phyloP scores from a whole-genome alignment of 2,329 filamentous ascomycete species.

The Talaromyces funiculosus region DNA sequence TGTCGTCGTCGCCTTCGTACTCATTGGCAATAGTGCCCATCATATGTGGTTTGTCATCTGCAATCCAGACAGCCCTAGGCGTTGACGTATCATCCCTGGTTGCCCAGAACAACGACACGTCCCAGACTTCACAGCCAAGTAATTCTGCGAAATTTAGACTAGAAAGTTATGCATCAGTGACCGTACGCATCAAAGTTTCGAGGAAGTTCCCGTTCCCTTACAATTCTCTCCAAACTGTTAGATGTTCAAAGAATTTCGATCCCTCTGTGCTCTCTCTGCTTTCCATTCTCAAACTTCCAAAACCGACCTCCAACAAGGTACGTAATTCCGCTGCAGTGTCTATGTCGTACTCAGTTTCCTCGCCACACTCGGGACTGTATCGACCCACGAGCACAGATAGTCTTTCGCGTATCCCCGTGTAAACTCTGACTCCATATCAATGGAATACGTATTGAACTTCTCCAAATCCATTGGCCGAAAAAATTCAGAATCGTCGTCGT shows the following conservation, averaged over 20 bases:
- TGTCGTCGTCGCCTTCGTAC: too few species aligned
- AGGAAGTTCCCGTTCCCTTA: background rate
- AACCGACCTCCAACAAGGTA: background rate
- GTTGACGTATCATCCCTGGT: background rate
- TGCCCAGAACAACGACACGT: background rate
- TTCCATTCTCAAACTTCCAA: background rate
- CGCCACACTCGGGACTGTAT: background rate
- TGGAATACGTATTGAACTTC: too few species aligned
- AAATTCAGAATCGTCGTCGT: too few species aligned
- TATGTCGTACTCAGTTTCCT: background rate
- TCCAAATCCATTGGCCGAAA: too few species aligned
- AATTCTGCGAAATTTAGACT: too few species aligned
- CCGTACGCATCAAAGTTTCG: background rate
- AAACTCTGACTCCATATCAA: too few species aligned
- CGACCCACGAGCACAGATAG: background rate
- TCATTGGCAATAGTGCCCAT: too few species aligned
- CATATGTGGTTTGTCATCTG: too few species aligned
- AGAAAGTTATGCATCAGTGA: background rate
- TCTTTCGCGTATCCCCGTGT: background rate
- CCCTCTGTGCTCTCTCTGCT: background rate
- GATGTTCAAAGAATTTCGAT: background rate
- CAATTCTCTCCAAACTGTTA: background rate
- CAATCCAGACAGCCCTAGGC: too few species aligned
- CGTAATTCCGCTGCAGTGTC: background rate
- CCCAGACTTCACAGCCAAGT: background rate